Percentiles rank a stretch among this genome's conserved stretches.
Conservation (phyloP, 352 stramenopile genomes). For the Ochromonadaceae sp. region DNA sequence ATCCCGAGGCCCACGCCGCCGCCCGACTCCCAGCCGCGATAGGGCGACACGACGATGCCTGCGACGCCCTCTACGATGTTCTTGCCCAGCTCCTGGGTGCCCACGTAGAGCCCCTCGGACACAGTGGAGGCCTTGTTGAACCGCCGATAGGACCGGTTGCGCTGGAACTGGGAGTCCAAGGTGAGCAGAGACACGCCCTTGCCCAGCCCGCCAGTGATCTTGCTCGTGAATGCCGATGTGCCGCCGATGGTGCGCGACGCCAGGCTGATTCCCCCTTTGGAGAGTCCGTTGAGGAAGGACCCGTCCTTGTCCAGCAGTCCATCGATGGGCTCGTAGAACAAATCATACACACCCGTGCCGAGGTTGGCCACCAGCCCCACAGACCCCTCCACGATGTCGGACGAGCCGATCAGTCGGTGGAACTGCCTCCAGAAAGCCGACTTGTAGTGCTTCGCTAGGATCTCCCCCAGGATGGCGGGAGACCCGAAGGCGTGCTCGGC, state of each 20-base stretch:
- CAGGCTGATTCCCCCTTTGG: conserved; percentile 11
- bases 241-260: conserved; percentile 16
- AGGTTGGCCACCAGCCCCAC: conserved; percentile 79
- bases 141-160: not conserved
- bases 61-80: conserved; percentile 25
- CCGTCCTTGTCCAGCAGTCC: conserved; percentile 60
- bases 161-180: conserved; percentile 15
- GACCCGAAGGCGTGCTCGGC: conserved; percentile 68
- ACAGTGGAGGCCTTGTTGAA: not conserved
- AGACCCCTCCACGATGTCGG: conserved; percentile 65
- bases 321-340: conserved; percentile 88
- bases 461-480: conserved; percentile 52
- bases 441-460: conserved; percentile 71
- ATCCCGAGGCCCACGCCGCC: conserved; percentile 24
- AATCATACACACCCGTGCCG: conserved; percentile 79
- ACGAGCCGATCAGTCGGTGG: conserved; percentile 62
- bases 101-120: conserved; percentile 7
- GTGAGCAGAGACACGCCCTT: conserved; percentile 20
- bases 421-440: conserved; percentile 65
- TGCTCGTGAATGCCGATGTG: conserved; percentile 8
- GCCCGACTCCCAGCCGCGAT: conserved; percentile 14
- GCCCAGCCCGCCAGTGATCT: not conserved
- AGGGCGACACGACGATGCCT: conserved; percentile 22
- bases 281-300: conserved; percentile 21
- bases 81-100: conserved; percentile 5